These are phyloP conservation scores for Diaporthe destruens DNA, from an alignment of 2,329 filamentous ascomycete genomes.

Conservation along the genomic window DNA sequence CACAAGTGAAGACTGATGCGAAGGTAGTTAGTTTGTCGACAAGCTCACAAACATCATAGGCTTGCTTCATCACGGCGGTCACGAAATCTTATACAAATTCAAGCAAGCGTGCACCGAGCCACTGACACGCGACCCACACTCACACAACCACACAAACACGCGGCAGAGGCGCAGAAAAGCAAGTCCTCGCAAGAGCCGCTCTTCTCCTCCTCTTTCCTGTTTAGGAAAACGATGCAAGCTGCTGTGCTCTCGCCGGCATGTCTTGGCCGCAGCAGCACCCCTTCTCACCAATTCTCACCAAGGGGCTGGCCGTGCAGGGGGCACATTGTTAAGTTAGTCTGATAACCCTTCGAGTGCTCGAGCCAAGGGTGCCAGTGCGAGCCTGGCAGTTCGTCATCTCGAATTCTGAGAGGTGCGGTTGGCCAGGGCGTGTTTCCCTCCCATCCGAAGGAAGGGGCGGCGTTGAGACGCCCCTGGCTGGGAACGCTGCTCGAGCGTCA, in stretches of 20 bases:
- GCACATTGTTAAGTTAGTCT: neutral
- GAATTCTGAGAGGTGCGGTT: conserved; percentile 1
- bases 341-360: neutral
- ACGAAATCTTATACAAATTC: conserved; percentile 12
- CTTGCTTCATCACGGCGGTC: conserved; percentile 20
- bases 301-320: conserved; percentile 13
- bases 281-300: neutral
- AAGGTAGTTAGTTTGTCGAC: neutral
- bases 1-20: conserved; percentile 4
- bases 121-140: neutral
- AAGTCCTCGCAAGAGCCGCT: neutral
- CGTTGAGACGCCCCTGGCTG: conserved; percentile 19
- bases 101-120: neutral
- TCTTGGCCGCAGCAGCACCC: conserved; percentile 11
- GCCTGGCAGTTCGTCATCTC: conserved; percentile 24
- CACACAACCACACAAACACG: neutral
- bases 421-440: neutral
- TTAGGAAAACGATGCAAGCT: conserved; percentile 16
- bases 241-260: conserved; percentile 10
- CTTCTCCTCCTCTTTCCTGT: conserved; percentile 37
- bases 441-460: neutral
- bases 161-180: neutral
- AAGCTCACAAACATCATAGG: neutral
- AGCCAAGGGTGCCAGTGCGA: conserved; percentile 4
- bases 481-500: neutral